Evolutionary conservation across 257 asterid species (phyloP), one percentile per base, ranked within the genome.

Genomic region (Petunia secreta): DNA sequence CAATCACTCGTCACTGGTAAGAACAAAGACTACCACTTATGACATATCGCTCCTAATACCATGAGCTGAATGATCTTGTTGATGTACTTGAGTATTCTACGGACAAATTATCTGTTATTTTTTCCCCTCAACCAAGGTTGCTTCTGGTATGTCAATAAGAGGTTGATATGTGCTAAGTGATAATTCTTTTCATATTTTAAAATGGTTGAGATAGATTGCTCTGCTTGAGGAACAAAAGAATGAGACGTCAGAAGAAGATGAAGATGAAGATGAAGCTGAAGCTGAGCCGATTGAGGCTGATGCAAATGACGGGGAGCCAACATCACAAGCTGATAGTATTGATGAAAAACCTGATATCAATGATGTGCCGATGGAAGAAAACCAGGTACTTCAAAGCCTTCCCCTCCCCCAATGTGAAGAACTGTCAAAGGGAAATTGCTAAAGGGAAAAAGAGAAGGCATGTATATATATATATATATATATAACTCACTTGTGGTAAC

Each of bases 341-440:
- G 89, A 88, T 36, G 98, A 88, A 83, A 94, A 94, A 86, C 98
- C 98, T 25, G 97, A 94, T 82, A 94, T 94, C 74, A 94, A 94
- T 79, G 97, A 91, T 85, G 83, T 91, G 41, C 97, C 98, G 0
- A 84, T 87, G 84, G 98, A 91, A 38, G 95, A 91, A 86, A 87
- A 59, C 54, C 89, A 87, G 97, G 98, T 90, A 59, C 69, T 38
- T 76, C 38, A 58, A 55, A 68, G 25, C 46, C 60, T 4, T 25
- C 46, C 15, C 7, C 36, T 80, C 44, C 44, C 79, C 69, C 57
- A 41, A 39, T 7, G 41, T 40, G 69, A 58, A 57, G 3, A 75
- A n/a, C 66, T 40, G 7, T 3, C 53, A 39, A 57, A 57, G 4
- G 48, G 54, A 25, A 11, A 50, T 40, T 44, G 54, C 55, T 48